Evolutionary conservation across 2,329 filamentous ascomycete species (phyloP).

Genomic region (Neonectria magnoliae): DNA sequence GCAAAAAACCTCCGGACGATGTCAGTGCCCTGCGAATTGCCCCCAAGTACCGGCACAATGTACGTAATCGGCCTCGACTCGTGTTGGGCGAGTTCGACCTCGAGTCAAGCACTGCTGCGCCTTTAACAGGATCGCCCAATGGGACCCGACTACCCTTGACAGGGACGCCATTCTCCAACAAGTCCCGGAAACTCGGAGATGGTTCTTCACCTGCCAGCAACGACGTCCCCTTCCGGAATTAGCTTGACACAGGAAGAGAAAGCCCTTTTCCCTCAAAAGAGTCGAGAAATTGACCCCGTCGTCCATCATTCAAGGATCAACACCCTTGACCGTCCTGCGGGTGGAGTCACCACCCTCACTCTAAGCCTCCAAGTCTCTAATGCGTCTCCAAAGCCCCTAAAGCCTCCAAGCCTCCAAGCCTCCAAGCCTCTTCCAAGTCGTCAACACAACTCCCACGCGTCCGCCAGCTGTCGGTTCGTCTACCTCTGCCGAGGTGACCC

Average conservation of each 20-base stretch:
- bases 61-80: constrained; percentile 35
- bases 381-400: neutral
- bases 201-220: neutral
- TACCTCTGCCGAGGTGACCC: constrained; percentile 16
- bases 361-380: neutral
- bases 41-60: constrained; percentile 20
- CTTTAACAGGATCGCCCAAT: neutral
- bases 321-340: neutral
- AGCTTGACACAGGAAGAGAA: constrained; percentile 2
- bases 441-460: constrained; percentile 5
- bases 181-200: constrained; percentile 9
- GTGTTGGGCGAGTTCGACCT: neutral
- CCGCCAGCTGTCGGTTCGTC: constrained; percentile 27
- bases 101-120: constrained; percentile 12
- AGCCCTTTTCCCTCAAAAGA: neutral
- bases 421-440: neutral
- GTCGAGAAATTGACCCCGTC: neutral
- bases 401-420: neutral
- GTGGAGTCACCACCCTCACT: neutral
- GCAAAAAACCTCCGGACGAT: constrained; percentile 17
- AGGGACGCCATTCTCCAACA: neutral
- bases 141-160: neutral
- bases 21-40: constrained; percentile 8
- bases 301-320: neutral
- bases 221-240: neutral